These are phyloP conservation scores for Crithidia bombi DNA, from an alignment of 208 protist genomes.

Conservation along the genomic window DNA sequence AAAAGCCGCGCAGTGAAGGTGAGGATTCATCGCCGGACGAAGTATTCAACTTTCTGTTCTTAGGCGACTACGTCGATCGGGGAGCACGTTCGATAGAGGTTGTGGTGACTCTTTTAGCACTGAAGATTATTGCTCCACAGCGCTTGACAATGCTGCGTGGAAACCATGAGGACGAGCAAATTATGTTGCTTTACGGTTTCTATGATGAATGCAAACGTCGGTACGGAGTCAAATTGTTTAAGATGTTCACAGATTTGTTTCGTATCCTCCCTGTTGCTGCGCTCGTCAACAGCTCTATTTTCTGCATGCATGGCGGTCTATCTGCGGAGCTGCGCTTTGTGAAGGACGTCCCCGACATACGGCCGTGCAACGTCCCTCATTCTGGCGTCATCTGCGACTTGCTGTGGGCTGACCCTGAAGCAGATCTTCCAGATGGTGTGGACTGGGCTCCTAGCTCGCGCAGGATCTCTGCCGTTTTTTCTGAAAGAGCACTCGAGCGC, in stretches of 20 bases:
- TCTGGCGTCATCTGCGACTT: constrained; percentile 98
- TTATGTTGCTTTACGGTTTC: constrained; percentile 99
- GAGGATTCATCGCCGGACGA: constrained; percentile 3
- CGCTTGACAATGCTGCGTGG: constrained; percentile 98
- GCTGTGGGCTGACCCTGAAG: constrained; percentile 99
- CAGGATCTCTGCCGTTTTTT: constrained; percentile 99
- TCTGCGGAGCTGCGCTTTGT: constrained; percentile 94
- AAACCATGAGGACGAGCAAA: constrained; percentile 99
- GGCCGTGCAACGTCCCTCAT: constrained; percentile 98
- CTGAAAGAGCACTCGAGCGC: constrained; percentile 93
- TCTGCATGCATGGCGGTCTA: constrained; percentile 99
- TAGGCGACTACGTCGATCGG: constrained; percentile 98
- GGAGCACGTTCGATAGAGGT: constrained; percentile 98
- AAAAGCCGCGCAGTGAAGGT: constrained; percentile 13
- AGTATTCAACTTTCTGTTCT: constrained; percentile 94
- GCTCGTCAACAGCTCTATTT: constrained; percentile 98
- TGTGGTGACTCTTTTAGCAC: constrained; percentile 86
- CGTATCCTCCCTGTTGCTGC: constrained; percentile 98
- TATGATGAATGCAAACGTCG: constrained; percentile 99
- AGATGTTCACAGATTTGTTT: constrained; percentile 98
- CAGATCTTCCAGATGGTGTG: constrained; percentile 86
- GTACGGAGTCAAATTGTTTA: constrained; percentile 98
- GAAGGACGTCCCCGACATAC: constrained; percentile 91
- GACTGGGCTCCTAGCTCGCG: constrained; percentile 99
- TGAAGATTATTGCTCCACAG: constrained; percentile 97